phyloP scores from a whole-genome alignment of 805 yeast genomes.

The Kuraishia piskuri region DNA sequence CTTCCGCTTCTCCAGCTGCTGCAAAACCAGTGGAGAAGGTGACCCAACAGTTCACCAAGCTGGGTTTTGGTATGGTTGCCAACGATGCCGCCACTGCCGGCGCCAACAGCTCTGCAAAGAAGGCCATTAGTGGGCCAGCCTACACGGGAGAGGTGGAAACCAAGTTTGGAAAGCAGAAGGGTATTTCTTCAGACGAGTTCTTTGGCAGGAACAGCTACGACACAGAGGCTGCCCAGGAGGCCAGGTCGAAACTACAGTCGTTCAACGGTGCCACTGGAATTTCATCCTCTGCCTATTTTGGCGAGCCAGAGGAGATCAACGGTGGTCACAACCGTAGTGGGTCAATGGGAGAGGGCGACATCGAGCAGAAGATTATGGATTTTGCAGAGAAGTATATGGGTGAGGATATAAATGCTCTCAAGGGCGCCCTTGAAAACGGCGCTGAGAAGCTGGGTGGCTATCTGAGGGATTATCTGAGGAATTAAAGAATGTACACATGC shows the following conservation, averaged over 20 bases:
- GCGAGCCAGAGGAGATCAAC: slow-evolving; percentile 62
- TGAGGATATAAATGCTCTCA: slow-evolving; percentile 82
- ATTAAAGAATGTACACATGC: slow-evolving; percentile 5
- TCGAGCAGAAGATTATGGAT: slow-evolving; percentile 46
- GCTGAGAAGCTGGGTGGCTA: slow-evolving; percentile 82
- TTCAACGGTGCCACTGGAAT: slow-evolving; percentile 86
- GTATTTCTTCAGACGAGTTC: slow-evolving; percentile 90
- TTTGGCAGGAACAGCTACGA: slow-evolving; percentile 87
- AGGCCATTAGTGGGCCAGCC: slow-evolving; percentile 33
- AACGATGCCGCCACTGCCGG: slow-evolving; percentile 35
- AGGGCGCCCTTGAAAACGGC: slow-evolving; percentile 90
- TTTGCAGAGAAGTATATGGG: slow-evolving; percentile 62
- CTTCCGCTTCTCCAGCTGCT: slow-evolving; percentile 8
- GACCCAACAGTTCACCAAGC: slow-evolving; percentile 66
- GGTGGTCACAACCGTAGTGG: slow-evolving; percentile 19
- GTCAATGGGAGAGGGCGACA: slow-evolving; percentile 29
- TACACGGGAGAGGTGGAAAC: slow-evolving; percentile 69
- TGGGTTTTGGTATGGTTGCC: slow-evolving; percentile 86
- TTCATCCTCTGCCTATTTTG: slow-evolving; percentile 88
- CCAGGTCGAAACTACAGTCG: slow-evolving; percentile 67
- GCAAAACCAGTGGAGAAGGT: slow-evolving; percentile 31
- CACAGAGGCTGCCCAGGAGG: slow-evolving; percentile 70
- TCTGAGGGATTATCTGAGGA: slow-evolving; percentile 75
- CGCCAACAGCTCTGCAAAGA: neutral
- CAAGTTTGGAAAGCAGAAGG: slow-evolving; percentile 85